Evolutionary conservation across 164 flowering plant species (phyloP), one percentile per base, ranked within the genome.

Genomic region (Annona cherimola): DNA sequence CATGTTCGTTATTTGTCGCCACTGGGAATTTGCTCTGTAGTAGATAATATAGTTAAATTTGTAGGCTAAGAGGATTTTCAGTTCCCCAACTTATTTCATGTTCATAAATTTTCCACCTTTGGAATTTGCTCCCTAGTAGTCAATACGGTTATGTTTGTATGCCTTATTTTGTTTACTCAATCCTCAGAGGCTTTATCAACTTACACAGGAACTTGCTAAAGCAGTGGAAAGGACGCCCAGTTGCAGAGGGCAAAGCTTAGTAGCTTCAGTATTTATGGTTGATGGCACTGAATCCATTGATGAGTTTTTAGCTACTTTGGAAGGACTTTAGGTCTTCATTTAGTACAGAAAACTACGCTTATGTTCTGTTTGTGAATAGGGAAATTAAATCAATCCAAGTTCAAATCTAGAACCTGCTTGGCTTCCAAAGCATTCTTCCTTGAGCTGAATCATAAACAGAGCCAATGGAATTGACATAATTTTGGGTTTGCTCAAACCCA

Each of bases 161-260:
- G 35, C 35, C 35, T 26, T 26, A 26, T 26, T 26, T 26, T 26
- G 1, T 26, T 26, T 26, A 26, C 35, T 26, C 35, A 26, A 26
- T 26, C 40, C 66, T 59, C 69, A 75, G 77, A 64, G 66, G 9
- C 89, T 94, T 75, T 82, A 77, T 67, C 76, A 76, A 73, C 77
- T 94, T 39, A 74, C 86, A 41, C 80, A 88, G 83, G 81, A 76
- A 4, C 77, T 89, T 42, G 75, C 75, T 62, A 82, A 84, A 72
- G 71, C 70, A 14, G 64, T 57, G 81, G 74, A 18, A 70, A 50
- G 60, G 81, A 78, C 11, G 19, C 78, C 70, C 74, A 76, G 67
- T 74, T 63, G 26, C 66, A 63, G 20, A 82, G 73, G 60, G 63
- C 66, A 57, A 75, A 82, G 87, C 94, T 90, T 45, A 59, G 68